Conservation (phyloP, 805 yeast genomes). For the Candida chauliodis region DNA sequence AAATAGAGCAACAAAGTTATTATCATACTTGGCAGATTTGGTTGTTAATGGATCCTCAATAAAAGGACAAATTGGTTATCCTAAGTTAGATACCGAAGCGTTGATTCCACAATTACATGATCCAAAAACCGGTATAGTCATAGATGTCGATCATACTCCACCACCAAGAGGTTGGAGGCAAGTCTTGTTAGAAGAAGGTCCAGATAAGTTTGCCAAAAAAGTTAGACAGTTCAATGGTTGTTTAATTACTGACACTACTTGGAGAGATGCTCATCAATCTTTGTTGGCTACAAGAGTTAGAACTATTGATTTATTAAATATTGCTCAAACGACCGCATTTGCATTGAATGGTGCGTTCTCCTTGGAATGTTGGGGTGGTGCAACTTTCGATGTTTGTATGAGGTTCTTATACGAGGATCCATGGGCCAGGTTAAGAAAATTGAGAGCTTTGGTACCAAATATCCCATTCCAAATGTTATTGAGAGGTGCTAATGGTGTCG, state of each 20-base stretch:
- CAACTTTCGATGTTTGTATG: constrained; percentile 98
- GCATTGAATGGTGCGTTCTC: constrained; percentile 91
- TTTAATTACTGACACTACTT: constrained; percentile 94
- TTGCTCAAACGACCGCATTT: constrained; percentile 91
- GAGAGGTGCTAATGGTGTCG: constrained; percentile 99
- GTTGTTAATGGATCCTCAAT: constrained; percentile 95
- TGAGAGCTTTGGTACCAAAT: constrained; percentile 91
- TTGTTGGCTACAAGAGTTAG: constrained; percentile 95
- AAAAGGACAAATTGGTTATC: constrained; percentile 91
- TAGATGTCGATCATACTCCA: constrained; percentile 52
- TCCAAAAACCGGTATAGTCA: constrained; percentile 50
- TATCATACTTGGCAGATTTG: constrained; percentile 87
- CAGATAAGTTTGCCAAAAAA: constrained; percentile 83
- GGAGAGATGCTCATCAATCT: constrained; percentile 99
- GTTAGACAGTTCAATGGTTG: constrained; percentile 85
- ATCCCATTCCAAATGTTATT: constrained; percentile 99
- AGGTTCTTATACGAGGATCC: constrained; percentile 98
- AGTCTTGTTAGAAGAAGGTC: constrained; percentile 78
- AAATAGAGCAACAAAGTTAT: constrained; percentile 93
- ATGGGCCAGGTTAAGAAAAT: constrained; percentile 89
- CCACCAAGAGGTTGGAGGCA: constrained; percentile 87
- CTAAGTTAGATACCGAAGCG: constrained; percentile 76
- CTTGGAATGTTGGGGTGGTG: constrained; percentile 99
- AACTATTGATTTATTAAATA: constrained; percentile 84
- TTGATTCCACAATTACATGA: constrained; percentile 71